These are phyloP conservation scores for Herpotrichia juniperi DNA, from an alignment of 2,329 filamentous ascomycete species.

Conservation along the genomic window DNA sequence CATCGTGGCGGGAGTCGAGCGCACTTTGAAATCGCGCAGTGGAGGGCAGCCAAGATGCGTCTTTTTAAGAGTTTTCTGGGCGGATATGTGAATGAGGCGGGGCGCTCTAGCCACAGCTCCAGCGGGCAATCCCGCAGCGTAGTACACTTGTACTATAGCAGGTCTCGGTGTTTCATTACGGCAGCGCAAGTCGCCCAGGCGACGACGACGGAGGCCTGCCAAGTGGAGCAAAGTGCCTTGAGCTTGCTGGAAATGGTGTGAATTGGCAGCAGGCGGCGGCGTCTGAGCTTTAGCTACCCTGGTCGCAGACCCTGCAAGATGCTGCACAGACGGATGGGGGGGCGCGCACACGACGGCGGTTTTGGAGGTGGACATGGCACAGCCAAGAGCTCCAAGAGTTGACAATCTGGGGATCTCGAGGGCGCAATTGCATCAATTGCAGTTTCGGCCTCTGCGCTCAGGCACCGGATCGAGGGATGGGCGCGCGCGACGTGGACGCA, in stretches of 20 bases:
- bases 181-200: constrained; percentile 2
- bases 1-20: not conserved
- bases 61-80: constrained; percentile 17
- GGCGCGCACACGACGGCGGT: constrained; percentile 13
- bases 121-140: constrained; percentile 18
- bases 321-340: not conserved
- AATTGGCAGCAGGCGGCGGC: not conserved
- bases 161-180: constrained; percentile 15
- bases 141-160: too few relatives aligned
- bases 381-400: constrained; percentile 10
- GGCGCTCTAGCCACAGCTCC: not conserved
- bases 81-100: not conserved
- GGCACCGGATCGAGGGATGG: constrained; percentile 1
- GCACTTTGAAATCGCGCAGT: constrained; percentile 17
- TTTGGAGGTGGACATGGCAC: constrained; percentile 8
- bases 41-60: constrained; percentile 9
- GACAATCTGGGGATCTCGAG: constrained; percentile 7
- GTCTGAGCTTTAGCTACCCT: constrained; percentile 12
- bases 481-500: not conserved
- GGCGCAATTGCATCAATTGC: constrained; percentile 8
- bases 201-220: constrained; percentile 1
- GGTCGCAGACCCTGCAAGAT: constrained; percentile 1
- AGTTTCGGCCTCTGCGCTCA: constrained; percentile 14
- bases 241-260: not conserved
- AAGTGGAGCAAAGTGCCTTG: not conserved